These are phyloP conservation scores for Claviceps sp. DNA, from an alignment of 2,329 filamentous ascomycete species.

Conservation along the genomic window DNA sequence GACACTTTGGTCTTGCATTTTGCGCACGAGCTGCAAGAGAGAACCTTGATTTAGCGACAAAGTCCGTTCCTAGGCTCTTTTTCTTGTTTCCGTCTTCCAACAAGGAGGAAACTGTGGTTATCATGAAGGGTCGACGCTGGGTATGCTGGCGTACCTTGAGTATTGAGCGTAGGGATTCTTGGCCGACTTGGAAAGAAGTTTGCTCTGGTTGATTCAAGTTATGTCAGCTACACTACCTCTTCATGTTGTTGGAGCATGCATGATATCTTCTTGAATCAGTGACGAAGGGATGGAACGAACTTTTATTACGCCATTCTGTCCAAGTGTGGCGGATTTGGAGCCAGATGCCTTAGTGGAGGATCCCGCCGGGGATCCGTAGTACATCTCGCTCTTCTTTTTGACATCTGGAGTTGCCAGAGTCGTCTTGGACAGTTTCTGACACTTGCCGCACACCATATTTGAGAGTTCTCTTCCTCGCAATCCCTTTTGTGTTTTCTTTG, in stretches of 20 bases:
- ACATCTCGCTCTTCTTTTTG: conserved; percentile 55
- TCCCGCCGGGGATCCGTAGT: conserved; percentile 42
- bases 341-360: conserved; percentile 22
- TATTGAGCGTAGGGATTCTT: conserved; percentile 55
- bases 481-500: neutral
- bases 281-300: conserved; percentile 17
- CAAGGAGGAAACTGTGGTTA: neutral
- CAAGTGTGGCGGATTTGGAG: conserved; percentile 39
- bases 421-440: conserved; percentile 48
- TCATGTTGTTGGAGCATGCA: too few species aligned
- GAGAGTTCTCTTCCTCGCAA: neutral
- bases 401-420: conserved; percentile 48
- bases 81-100: neutral
- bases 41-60: neutral
- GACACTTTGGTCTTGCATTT: conserved; percentile 52
- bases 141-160: conserved; percentile 19
- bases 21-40: conserved; percentile 34
- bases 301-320: conserved; percentile 46
- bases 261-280: neutral
- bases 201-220: conserved; percentile 31
- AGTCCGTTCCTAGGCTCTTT: neutral
- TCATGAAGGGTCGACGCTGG: neutral
- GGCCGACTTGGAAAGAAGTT: conserved; percentile 48
- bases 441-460: conserved; percentile 51
- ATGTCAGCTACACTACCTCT: neutral